A percentile compares a stretch with the other conserved stretches of the same genome.
Evolutionary conservation across 495 filamentous ascomycete genomes (phyloP).

Genomic region (Penicillium argentinense): DNA sequence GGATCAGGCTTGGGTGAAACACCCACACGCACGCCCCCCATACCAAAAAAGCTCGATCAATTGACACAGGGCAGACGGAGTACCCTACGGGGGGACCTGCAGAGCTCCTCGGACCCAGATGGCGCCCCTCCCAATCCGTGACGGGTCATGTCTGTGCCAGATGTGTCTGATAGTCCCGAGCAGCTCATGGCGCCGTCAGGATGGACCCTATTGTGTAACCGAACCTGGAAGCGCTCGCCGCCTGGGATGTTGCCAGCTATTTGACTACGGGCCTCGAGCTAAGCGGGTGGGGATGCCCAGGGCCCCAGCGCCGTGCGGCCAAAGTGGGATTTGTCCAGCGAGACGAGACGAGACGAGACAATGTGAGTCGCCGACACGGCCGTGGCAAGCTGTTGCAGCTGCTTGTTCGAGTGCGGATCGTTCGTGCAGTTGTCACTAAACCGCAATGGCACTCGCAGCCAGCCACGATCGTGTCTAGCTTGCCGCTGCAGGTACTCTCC

Average conservation of each 20-base stretch:
- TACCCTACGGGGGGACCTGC: neutral
- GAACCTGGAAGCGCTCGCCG: neutral
- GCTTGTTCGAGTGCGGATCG: conserved; percentile 1
- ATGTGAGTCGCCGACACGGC: no score
- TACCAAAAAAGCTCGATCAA: no score
- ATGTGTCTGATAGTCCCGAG: neutral
- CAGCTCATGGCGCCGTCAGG: conserved; percentile 1
- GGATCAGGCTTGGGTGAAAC: no score
- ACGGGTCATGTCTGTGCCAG: neutral
- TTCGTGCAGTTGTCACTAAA: neutral
- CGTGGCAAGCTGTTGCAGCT: no score
- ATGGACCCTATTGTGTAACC: conserved; percentile 10
- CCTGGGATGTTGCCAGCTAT: neutral
- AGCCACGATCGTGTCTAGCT: conserved; percentile 16
- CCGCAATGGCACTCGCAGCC: conserved; percentile 16
- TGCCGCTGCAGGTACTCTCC: conserved; percentile 26
- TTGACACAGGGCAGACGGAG: neutral
- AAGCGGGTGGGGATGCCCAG: no score
- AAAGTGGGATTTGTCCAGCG: no score
- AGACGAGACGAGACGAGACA: no score
- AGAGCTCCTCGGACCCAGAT: neutral
- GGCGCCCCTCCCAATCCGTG: neutral
- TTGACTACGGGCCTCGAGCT: neutral
- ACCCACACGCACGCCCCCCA: no score
- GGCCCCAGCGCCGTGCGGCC: no score